Evolutionary conservation across 257 asterid genomes (phyloP).

Genomic region (Solanum appendiculatum): DNA sequence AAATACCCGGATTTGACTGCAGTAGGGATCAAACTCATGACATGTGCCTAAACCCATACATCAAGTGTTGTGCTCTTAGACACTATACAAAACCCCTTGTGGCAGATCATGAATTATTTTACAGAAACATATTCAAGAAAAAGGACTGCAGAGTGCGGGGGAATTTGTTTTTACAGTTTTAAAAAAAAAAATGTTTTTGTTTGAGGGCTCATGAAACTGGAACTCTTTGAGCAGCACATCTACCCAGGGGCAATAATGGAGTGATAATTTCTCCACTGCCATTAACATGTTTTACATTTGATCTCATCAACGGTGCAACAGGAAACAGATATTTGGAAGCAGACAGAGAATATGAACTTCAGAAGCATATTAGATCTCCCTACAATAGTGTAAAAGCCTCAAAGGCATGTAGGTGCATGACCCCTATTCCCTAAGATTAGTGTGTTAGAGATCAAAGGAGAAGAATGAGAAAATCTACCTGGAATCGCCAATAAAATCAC

Average conservation of each 20-base stretch:
- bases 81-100: not conserved
- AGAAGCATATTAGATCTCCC: not conserved
- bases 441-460: not conserved
- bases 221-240: not conserved
- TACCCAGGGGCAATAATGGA: not conserved
- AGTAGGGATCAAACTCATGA: not conserved
- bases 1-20: not conserved
- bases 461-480: conserved; percentile 35
- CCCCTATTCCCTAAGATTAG: not conserved
- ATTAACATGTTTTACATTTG: not conserved
- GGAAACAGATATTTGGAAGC: not conserved
- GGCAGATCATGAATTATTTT: not conserved
- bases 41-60: not conserved
- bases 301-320: not conserved
- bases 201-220: not conserved
- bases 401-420: not conserved
- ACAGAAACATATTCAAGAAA: not conserved
- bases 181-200: fast-evolving
- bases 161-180: not conserved
- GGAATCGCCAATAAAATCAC: conserved; percentile 90
- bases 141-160: not conserved
- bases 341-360: not conserved
- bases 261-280: not conserved
- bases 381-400: not conserved
- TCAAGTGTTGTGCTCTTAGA: not conserved